These are phyloP conservation scores for Fragilaria crotonensis DNA, from an alignment of 108 stramenopile species.

Conservation along the genomic window DNA sequence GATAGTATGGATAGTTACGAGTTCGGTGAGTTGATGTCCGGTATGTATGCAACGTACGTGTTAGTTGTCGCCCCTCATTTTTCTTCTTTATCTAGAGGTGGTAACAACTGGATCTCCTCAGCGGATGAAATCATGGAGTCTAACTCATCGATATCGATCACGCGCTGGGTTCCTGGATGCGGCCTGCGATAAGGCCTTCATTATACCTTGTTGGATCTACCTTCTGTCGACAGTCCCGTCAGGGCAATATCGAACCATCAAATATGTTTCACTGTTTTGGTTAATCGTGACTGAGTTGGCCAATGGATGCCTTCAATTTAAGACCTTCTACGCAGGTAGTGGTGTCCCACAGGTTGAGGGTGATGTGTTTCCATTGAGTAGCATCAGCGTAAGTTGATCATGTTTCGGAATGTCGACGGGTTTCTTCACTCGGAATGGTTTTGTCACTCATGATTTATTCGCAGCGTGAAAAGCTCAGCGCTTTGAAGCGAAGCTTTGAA, in stretches of 20 bases:
- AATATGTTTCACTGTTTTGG: slow-evolving; percentile 28
- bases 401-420: too few relatives aligned
- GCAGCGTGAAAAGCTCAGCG: slow-evolving; percentile 24
- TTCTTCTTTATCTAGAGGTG: slow-evolving; percentile 19
- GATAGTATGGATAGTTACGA: background rate
- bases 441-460: background rate
- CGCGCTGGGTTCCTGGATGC: slow-evolving; percentile 56
- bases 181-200: slow-evolving; percentile 49
- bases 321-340: slow-evolving; percentile 27
- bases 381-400: slow-evolving; percentile 1
- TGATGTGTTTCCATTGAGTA: too few relatives aligned
- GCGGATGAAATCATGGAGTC: slow-evolving; percentile 21
- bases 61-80: background rate
- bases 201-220: slow-evolving; percentile 48
- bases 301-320: slow-evolving; percentile 37
- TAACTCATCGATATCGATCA: slow-evolving; percentile 15
- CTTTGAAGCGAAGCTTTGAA: slow-evolving; percentile 50
- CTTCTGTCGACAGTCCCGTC: slow-evolving; percentile 21
- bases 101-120: slow-evolving; percentile 40
- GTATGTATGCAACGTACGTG: background rate
- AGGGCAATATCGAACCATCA: slow-evolving; percentile 5
- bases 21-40: slow-evolving; percentile 1
- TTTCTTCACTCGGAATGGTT: background rate
- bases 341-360: too few relatives aligned
- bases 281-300: slow-evolving; percentile 39